These are phyloP conservation scores for Wickerhamomyces hampshirensis DNA, from an alignment of 805 yeast species.

Conservation along the genomic window DNA sequence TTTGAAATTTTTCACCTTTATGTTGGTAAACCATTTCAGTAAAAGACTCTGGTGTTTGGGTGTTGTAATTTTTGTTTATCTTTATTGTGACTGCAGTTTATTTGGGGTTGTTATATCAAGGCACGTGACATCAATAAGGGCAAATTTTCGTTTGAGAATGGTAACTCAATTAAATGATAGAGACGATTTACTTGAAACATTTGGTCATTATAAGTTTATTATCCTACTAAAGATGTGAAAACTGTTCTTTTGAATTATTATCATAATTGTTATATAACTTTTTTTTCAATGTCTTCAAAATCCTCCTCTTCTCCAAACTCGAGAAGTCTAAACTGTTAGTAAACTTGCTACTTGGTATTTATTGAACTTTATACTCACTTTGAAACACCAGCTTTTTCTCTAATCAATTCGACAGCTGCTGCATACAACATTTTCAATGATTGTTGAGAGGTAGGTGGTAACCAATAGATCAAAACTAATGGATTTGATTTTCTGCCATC, in stretches of 20 bases:
- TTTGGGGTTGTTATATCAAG: not conserved
- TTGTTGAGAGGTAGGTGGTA: constrained; percentile 82
- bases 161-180: too few relatives aligned
- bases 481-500: constrained; percentile 79
- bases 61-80: not conserved
- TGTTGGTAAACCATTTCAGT: not conserved
- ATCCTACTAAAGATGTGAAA: too few relatives aligned
- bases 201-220: too few relatives aligned
- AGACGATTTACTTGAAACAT: too few relatives aligned
- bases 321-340: constrained; percentile 38
- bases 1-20: constrained; percentile 11
- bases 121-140: too few relatives aligned
- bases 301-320: constrained; percentile 69
- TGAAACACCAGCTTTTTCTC: constrained; percentile 46
- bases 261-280: too few relatives aligned
- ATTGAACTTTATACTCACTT: constrained; percentile 20
- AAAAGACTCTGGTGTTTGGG: constrained; percentile 5
- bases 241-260: too few relatives aligned
- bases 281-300: constrained; percentile 49
- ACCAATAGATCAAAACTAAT: constrained; percentile 77
- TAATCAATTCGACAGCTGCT: constrained; percentile 77
- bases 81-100: not conserved
- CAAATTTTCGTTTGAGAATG: too few relatives aligned
- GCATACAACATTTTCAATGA: constrained; percentile 85
- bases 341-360: constrained; percentile 21